Percentiles rank a stretch among this genome's conserved stretches.
Conservation (phyloP, 2,329 filamentous ascomycete species). For the Ophiostoma quercus region DNA sequence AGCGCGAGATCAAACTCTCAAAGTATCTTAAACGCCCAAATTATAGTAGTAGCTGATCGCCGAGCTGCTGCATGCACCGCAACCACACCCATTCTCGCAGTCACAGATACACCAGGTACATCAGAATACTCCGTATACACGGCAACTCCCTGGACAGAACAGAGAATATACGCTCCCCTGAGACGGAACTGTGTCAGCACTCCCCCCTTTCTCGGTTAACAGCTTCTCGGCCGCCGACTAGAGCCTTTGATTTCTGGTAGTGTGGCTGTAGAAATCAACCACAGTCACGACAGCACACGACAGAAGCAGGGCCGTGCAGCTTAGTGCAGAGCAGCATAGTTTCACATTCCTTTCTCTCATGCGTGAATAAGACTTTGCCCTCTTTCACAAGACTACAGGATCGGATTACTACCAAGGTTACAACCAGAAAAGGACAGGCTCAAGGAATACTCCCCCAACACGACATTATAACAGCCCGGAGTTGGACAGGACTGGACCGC, state of each 20-base stretch:
- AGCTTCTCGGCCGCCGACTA: background rate
- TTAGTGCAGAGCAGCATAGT: background rate
- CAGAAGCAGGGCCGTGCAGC: background rate
- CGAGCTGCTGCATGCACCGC: conserved; percentile 4
- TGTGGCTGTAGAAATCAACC: background rate
- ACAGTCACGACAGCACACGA: background rate
- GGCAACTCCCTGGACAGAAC: background rate
- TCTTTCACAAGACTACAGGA: background rate
- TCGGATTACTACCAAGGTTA: background rate
- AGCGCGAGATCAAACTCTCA: background rate
- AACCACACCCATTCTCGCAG: background rate
- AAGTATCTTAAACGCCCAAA: background rate
- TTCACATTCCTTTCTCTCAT: background rate
- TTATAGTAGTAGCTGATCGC: background rate
- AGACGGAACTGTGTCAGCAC: background rate
- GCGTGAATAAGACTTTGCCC: background rate
- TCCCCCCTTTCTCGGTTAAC: background rate
- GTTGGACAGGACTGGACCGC: background rate
- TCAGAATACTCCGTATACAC: background rate
- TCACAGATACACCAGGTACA: background rate
- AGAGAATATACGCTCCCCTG: background rate
- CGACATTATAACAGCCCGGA: background rate
- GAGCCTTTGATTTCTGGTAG: background rate
- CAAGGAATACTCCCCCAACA: background rate
- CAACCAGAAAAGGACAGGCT: background rate